phyloP scores from a whole-genome alignment of 1,284 basidiomycete species.

The Caloboletus inedulis region DNA sequence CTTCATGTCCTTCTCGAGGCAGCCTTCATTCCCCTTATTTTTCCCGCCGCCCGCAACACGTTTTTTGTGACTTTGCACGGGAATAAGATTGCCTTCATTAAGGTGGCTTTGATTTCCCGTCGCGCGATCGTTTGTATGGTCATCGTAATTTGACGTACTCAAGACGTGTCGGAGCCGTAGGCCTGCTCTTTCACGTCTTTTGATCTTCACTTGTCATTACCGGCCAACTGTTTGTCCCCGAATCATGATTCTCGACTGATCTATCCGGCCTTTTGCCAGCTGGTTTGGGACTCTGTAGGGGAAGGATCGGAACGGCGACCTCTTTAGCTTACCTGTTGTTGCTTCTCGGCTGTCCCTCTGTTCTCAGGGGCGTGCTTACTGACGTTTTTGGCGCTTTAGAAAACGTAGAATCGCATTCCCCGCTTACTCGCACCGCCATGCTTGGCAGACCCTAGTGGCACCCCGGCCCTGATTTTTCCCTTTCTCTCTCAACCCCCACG shows the following conservation, averaged over 20 bases:
- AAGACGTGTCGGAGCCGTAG: slow-evolving; percentile 28
- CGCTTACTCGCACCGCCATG: slow-evolving; percentile 8
- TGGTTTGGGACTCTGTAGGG: background rate
- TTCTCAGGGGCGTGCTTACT: slow-evolving; percentile 7
- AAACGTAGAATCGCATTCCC: slow-evolving; percentile 9
- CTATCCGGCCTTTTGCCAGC: slow-evolving; percentile 5
- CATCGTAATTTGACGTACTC: slow-evolving; percentile 27
- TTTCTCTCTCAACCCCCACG: background rate
- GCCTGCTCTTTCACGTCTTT: slow-evolving; percentile 10
- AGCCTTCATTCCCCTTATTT: slow-evolving; percentile 10
- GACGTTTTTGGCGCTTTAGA: slow-evolving; percentile 13
- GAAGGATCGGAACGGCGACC: slow-evolving; percentile 23
- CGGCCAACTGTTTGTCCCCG: slow-evolving; percentile 9
- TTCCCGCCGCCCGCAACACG: slow-evolving; percentile 4
- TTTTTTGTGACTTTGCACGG: slow-evolving; percentile 13
- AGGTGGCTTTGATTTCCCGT: slow-evolving; percentile 23
- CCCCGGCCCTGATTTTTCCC: slow-evolving; percentile 1
- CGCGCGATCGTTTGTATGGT: slow-evolving; percentile 10
- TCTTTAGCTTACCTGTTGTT: slow-evolving; percentile 2
- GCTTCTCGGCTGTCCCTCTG: slow-evolving; percentile 10
- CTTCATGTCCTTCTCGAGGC: slow-evolving; percentile 8
- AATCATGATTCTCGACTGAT: slow-evolving; percentile 6
- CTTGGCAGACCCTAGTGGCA: slow-evolving; percentile 6
- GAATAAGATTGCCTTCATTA: slow-evolving; percentile 28
- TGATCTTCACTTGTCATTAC: slow-evolving; percentile 30